phyloP scores from a whole-genome alignment of 2,329 filamentous ascomycete species.

The Calonectria pseudoreteaudii region DNA sequence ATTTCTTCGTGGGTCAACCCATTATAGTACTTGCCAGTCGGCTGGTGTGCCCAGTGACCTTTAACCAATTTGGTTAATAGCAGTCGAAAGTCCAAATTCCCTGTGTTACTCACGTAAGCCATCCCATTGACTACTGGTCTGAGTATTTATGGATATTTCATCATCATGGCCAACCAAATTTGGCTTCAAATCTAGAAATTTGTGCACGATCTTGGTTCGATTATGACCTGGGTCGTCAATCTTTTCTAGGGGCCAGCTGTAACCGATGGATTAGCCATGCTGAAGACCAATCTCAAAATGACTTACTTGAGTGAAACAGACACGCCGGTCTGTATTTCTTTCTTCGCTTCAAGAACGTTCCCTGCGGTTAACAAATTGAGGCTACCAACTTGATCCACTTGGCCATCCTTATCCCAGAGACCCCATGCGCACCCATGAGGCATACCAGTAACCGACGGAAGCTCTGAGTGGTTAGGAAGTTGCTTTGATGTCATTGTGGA shows the following conservation, averaged over 20 bases:
- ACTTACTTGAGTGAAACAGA: constrained; percentile 65
- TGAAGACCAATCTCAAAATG: background rate
- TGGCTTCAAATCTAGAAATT: constrained; percentile 8
- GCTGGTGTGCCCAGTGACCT: constrained; percentile 16
- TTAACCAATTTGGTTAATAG: background rate
- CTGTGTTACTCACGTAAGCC: constrained; percentile 50
- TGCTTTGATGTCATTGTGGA: background rate
- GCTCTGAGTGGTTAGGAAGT: constrained; percentile 57
- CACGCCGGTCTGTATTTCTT: constrained; percentile 51
- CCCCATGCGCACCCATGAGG: constrained; percentile 65
- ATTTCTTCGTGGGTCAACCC: constrained; percentile 9
- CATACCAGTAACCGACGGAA: constrained; percentile 56
- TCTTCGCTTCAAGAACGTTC: constrained; percentile 44
- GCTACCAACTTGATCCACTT: constrained; percentile 63
- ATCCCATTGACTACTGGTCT: constrained; percentile 68
- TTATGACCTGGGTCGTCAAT: constrained; percentile 13
- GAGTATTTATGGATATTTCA: constrained; percentile 67
- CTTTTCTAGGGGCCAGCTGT: constrained; percentile 56
- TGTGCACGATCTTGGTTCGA: background rate
- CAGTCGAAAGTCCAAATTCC: background rate
- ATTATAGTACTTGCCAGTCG: constrained; percentile 9
- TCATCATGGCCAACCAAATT: constrained; percentile 56
- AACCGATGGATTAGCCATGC: background rate
- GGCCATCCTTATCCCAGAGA: constrained; percentile 57
- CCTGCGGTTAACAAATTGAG: constrained; percentile 64